phyloP scores from a whole-genome alignment of 202 grass and related monocot species.

The Panicum virgatum region DNA sequence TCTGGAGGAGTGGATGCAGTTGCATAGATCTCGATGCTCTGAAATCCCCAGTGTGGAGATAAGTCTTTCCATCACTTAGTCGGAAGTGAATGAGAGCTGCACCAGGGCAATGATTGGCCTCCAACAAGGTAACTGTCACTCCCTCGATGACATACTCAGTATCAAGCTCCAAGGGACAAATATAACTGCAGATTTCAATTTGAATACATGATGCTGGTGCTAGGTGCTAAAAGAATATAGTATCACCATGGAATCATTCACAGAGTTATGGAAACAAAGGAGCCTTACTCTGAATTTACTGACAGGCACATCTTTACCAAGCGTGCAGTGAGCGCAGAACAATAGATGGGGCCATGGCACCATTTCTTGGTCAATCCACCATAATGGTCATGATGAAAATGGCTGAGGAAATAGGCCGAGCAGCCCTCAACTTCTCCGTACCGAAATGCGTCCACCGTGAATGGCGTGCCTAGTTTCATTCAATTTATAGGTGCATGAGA shows the following conservation, averaged over 20 bases:
- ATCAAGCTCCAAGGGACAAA: conserved; percentile 67
- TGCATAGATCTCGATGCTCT: conserved; percentile 71
- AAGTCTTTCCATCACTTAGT: conserved; percentile 56
- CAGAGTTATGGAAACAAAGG: neutral
- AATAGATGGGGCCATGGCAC: conserved; percentile 76
- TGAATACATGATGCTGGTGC: neutral
- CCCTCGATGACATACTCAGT: conserved; percentile 66
- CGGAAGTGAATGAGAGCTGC: conserved; percentile 65
- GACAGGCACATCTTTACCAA: conserved; percentile 69
- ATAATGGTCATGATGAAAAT: conserved; percentile 78
- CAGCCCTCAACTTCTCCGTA: conserved; percentile 61
- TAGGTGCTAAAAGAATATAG: neutral
- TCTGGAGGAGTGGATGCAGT: conserved; percentile 55
- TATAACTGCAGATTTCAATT: conserved; percentile 46
- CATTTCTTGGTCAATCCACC: conserved; percentile 73
- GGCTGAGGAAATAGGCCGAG: conserved; percentile 69
- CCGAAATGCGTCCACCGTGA: conserved; percentile 71
- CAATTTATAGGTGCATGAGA: neutral
- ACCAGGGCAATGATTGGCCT: conserved; percentile 84
- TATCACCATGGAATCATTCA: conserved; percentile 3
- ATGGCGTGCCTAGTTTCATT: conserved; percentile 56
- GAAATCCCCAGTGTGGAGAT: conserved; percentile 79
- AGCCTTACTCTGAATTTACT: conserved; percentile 51
- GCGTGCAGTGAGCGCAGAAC: conserved; percentile 64
- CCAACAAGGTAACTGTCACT: conserved; percentile 60